A percentile compares a stretch with the other conserved stretches of the same genome.
Evolutionary conservation across 1,284 basidiomycete species (phyloP).

Genomic region (Tausonia pullulans): DNA sequence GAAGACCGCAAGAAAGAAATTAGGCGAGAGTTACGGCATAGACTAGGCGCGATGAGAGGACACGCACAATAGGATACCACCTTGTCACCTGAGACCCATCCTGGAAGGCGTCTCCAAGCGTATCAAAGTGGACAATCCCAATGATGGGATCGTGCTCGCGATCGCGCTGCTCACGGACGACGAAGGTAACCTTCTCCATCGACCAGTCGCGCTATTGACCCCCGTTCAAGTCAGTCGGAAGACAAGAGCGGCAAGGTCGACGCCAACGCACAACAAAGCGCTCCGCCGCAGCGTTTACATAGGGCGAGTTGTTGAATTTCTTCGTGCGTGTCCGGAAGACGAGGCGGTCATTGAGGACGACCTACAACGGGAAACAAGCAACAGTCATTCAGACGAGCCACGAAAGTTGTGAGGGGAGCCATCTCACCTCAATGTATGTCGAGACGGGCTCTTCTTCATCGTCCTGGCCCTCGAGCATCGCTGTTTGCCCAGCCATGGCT

Average conservation of each 20-base stretch:
- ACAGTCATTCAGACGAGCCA: background rate
- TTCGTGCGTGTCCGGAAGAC: constrained; percentile 38
- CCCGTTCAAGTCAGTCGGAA: too few species aligned
- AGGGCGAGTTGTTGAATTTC: constrained; percentile 32
- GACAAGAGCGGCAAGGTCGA: too few species aligned
- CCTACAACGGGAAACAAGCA: constrained; percentile 24
- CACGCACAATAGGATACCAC: background rate
- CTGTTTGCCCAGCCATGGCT: constrained; percentile 1
- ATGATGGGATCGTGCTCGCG: constrained; percentile 27
- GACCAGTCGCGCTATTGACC: constrained; percentile 33
- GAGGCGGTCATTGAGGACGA: constrained; percentile 38
- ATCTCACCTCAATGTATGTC: constrained; percentile 6
- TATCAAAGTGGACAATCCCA: constrained; percentile 19
- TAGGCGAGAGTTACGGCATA: background rate
- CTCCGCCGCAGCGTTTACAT: constrained; percentile 40
- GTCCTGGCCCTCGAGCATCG: background rate
- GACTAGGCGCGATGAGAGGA: too few species aligned
- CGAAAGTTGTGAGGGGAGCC: background rate
- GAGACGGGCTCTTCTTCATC: constrained; percentile 7
- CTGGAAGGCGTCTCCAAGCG: background rate
- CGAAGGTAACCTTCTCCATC: constrained; percentile 34
- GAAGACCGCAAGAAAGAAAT: background rate
- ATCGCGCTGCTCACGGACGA: constrained; percentile 35
- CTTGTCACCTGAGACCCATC: background rate
- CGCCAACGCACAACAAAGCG: constrained; percentile 27